Evolutionary conservation across 106 monocot genomes (phyloP), one percentile per base, ranked within the genome.

Genomic region (Acorus calamus): DNA sequence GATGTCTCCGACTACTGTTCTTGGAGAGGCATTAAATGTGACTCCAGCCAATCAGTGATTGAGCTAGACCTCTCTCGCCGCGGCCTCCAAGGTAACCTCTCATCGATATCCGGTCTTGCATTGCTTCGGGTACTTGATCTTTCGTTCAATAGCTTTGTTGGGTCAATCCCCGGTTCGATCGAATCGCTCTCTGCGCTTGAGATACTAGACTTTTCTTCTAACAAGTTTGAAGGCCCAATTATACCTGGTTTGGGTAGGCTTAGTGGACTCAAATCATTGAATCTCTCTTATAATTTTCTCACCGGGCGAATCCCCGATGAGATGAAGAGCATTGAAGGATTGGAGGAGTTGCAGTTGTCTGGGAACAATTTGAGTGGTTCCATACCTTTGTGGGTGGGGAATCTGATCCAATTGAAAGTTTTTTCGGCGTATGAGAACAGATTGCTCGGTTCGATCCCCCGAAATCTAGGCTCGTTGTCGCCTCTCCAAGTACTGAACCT

Each of bases 261-360:
- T 48, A 0, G 5, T 13, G 67, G 9, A 14, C 84, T 87, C 14
- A 56, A 60, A 48, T 71, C 79, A 8, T 62, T 92, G n/a, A 92
- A 92, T 61, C 66, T 92, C 2, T 92, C 92, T 0, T 75, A 84
- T 45, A 92, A 92, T 61, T 66, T 79, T 46, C 75, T 92, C 53
- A 59, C 64, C 47, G 88, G 82, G 5, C 68, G 41, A 42, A 82
- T 88, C 45, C 88, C 92, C 12, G 67, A 69, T 48, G 79, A 72
- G 67, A 11, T 92, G 6, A 75, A 58, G 72, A 73, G 52, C 0
- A 54, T 92, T 8, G 66, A 59, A 10, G 70, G 9, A 13, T 60
- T 92, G 55, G 59, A 84, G 73, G 92, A 92, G 82, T 62, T 92
- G 3, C 87, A 88, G 62, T 74, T 88, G 57, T 92, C 92, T 59